phyloP scores from a whole-genome alignment of 108 stramenopile species.

The Mayamaea pseudoterrestris region DNA sequence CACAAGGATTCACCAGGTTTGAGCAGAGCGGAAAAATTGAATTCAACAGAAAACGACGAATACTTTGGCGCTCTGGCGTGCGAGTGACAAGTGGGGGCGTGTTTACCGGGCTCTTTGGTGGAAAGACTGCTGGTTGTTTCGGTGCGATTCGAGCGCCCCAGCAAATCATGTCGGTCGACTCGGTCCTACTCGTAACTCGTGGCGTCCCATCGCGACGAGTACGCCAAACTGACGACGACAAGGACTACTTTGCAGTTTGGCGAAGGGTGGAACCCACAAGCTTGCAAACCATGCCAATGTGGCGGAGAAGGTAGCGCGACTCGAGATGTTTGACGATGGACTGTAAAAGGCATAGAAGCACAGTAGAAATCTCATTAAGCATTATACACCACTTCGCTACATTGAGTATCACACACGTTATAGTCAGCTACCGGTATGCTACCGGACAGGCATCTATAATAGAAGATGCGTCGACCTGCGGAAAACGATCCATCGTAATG shows the following conservation, averaged over 20 bases:
- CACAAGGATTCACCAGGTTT: conserved; percentile 28
- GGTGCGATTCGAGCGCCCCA: conserved; percentile 36
- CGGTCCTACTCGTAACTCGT: conserved; percentile 53
- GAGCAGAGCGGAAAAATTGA: conserved; percentile 33
- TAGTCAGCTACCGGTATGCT: too few species aligned
- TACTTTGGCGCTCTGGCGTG: conserved; percentile 30
- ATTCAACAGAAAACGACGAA: conserved; percentile 33
- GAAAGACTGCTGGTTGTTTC: conserved; percentile 17
- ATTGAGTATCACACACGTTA: too few species aligned
- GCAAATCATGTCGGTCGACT: conserved; percentile 72
- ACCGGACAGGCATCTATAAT: too few species aligned
- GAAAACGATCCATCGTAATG: too few species aligned
- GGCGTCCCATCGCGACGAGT: conserved; percentile 9
- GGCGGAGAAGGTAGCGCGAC: too few species aligned
- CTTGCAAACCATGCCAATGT: too few species aligned
- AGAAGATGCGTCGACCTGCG: too few species aligned
- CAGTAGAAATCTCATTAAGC: too few species aligned
- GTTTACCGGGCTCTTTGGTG: conserved; percentile 26
- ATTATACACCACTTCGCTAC: too few species aligned
- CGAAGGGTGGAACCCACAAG: too few species aligned
- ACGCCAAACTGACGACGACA: conserved; percentile 38
- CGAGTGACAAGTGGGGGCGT: conserved; percentile 25
- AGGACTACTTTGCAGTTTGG: conserved; percentile 77
- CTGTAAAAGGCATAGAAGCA: too few species aligned
- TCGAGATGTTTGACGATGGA: too few species aligned